phyloP scores from a whole-genome alignment of 176 grass and related monocot genomes.

The Juncus effusus region DNA sequence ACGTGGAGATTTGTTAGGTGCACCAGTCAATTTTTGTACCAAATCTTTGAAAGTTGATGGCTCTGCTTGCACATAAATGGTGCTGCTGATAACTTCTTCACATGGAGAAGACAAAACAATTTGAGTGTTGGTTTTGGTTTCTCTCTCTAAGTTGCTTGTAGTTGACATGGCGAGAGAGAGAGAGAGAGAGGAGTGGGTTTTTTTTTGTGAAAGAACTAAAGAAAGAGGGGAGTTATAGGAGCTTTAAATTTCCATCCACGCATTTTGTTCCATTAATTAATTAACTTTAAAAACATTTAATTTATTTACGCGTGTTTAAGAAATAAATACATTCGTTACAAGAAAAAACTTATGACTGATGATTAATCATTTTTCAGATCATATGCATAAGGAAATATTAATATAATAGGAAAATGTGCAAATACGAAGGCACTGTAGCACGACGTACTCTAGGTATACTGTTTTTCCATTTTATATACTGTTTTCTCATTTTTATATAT shows the following conservation, averaged over 20 bases:
- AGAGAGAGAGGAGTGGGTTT: not conserved
- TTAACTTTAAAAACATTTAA: too few species aligned
- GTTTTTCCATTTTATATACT: too few species aligned
- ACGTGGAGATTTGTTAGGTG: not conserved
- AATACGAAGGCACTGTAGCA: too few species aligned
- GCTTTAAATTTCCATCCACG: not conserved
- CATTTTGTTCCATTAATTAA: not conserved
- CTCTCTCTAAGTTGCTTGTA: constrained; percentile 16
- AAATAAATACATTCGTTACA: too few species aligned
- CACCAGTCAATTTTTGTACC: constrained; percentile 71
- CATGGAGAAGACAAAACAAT: constrained; percentile 11
- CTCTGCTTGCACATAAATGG: constrained; percentile 63
- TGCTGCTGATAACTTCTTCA: constrained; percentile 34
- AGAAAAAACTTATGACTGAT: too few species aligned
- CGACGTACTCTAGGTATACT: too few species aligned
- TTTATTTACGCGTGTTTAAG: too few species aligned
- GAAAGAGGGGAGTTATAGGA: constrained; percentile 2
- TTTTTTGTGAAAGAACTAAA: too few species aligned
- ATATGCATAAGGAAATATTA: too few species aligned
- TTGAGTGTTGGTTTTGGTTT: constrained; percentile 17
- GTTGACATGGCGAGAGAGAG: not conserved
- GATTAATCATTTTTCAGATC: too few species aligned
- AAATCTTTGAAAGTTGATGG: constrained; percentile 57
- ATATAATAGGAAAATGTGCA: too few species aligned
- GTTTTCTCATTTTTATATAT: too few species aligned